A percentile compares a stretch with the other conserved stretches of the same genome.
Evolutionary conservation across 306 rosid species (phyloP).

Genomic region (Vicia villosa): DNA sequence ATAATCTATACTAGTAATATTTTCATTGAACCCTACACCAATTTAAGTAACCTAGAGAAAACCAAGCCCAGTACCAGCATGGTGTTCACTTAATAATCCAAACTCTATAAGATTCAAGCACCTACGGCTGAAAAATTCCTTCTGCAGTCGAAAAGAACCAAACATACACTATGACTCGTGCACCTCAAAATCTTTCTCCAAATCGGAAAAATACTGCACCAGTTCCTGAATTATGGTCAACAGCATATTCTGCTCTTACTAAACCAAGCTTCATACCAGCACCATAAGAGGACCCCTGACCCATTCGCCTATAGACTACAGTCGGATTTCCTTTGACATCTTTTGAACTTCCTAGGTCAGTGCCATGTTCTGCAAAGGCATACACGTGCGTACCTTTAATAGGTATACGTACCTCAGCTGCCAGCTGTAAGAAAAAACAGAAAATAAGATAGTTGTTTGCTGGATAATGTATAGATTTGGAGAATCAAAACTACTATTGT

Average conservation of each 20-base stretch:
- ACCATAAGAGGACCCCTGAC: conserved; percentile 92
- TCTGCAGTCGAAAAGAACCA: conserved; percentile 39
- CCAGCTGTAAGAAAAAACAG: conserved; percentile 60
- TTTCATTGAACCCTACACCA: conserved; percentile 26
- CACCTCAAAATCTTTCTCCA: conserved; percentile 89
- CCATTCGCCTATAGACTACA: conserved; percentile 91
- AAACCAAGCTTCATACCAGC: conserved; percentile 84
- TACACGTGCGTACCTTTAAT: conserved; percentile 82
- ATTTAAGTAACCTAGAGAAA: conserved; percentile 11
- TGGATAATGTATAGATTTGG: background rate
- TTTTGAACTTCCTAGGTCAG: conserved; percentile 94
- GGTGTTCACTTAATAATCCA: conserved; percentile 36
- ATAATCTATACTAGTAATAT: background rate
- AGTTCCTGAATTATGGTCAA: conserved; percentile 94
- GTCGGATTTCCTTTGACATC: conserved; percentile 95
- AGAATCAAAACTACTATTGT: conserved; percentile 14
- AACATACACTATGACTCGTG: conserved; percentile 33
- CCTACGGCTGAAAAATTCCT: conserved; percentile 37
- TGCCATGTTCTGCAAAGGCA: conserved; percentile 95
- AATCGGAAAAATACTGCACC: conserved; percentile 95
- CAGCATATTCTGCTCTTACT: conserved; percentile 91
- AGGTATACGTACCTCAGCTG: conserved; percentile 85
- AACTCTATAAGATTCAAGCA: conserved; percentile 33
- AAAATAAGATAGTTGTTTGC: conserved; percentile 16
- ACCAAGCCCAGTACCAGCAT: conserved; percentile 9